Base-by-base conservation (phyloP, 1,284 basidiomycete genomes). In the Coniferiporia weirii region DNA sequence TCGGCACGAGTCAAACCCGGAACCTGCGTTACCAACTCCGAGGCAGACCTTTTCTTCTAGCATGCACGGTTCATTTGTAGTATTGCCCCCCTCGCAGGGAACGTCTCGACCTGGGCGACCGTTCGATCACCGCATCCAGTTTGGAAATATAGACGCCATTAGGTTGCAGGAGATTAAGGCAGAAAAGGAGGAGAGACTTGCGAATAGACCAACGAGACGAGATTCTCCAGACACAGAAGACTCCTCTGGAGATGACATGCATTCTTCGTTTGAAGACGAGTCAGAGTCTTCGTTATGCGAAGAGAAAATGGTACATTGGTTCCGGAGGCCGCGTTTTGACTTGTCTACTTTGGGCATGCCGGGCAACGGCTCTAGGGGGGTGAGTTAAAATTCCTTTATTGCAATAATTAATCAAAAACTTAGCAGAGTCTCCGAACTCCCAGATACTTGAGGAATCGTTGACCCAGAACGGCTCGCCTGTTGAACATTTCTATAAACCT, bases 61-160 rank as follows among this genome's bases (percentile, higher is more conserved):
- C 27, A 22, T 44, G 22, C 60, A 61, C 56, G 55, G 58, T 22
- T 54, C 46, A 15, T 61, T 58, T 34, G 46, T 54, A n/a, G 56
- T 58, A 12, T 45, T 61, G 36, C 60, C 52, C 40, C 17, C 52
- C 17, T 54, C 46, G 7, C 35, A 17, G 3, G 47, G 36, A 17
- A 22, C 34, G 34, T 34, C 46, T 10, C 22, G 15, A 13, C 20
- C 10, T 12, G 38, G 35, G 34, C 32, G 10, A 32, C 47, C 17
- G 12, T 9, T 19, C 4, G 27, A 3, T 7, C 27, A n/a, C 15
- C 49, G 22, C 17, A 43, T 46, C n/a, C 52, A 20, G 22, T 56
- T 47, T 27, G 60, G 60, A 49, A 61, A 61, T 27, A 38, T 27
- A 3, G 56, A 58, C 34, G 20, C 50, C 0, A 27, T 45, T 13